phyloP scores from a whole-genome alignment of 2,329 filamentous ascomycete species.

The Paecilomyces sp. region DNA sequence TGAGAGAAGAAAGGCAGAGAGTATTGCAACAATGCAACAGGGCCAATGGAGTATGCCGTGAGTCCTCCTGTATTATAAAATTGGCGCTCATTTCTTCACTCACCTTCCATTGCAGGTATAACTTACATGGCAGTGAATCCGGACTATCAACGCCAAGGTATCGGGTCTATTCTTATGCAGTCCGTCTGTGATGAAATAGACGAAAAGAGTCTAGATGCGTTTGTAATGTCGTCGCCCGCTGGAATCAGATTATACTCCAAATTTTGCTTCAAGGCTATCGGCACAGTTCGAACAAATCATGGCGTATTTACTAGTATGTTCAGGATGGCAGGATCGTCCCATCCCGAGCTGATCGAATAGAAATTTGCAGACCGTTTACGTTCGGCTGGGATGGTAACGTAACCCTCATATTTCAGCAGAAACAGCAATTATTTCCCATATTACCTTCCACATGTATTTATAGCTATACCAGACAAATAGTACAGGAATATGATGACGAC shows the following conservation, averaged over 20 bases:
- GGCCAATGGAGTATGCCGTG: slow-evolving; percentile 3
- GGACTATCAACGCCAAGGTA: slow-evolving; percentile 2
- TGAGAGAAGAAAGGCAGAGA: slow-evolving; percentile 3
- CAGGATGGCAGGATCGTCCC: not conserved
- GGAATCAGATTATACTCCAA: slow-evolving; percentile 2
- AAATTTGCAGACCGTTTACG: not conserved
- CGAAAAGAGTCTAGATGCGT: slow-evolving; percentile 1
- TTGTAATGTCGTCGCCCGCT: slow-evolving; percentile 5
- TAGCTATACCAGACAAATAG: not conserved
- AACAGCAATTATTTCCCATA: not conserved
- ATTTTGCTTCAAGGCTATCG: slow-evolving; percentile 3
- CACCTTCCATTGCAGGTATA: not conserved
- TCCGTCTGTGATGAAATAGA: slow-evolving; percentile 1
- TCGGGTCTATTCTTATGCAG: slow-evolving; percentile 2
- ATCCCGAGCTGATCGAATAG: not conserved
- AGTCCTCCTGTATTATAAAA: not conserved
- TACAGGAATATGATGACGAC: not conserved
- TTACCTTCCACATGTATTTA: not conserved
- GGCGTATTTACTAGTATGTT: slow-evolving; percentile 5
- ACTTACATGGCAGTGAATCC: slow-evolving; percentile 5
- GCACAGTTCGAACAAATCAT: not conserved
- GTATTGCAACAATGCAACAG: not conserved
- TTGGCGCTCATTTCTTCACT: not conserved
- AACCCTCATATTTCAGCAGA: too few relatives aligned
- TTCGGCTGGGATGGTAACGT: too few relatives aligned